phyloP scores from a whole-genome alignment of 2,329 filamentous ascomycete genomes.

The Akanthomyces lecanii region DNA sequence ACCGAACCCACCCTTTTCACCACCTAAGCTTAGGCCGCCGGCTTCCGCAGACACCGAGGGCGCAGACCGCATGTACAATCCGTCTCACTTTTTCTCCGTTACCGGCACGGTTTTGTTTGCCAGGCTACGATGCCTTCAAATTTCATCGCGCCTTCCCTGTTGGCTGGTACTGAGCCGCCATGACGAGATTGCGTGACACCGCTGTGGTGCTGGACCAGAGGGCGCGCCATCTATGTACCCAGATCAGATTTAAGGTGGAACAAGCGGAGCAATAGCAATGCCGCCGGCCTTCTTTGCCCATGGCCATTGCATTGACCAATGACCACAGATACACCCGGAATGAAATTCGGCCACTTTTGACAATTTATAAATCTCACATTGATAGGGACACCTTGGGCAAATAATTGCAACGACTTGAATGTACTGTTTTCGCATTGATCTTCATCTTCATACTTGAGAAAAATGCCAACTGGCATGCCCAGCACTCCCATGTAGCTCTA shows the following conservation, averaged over 20 bases:
- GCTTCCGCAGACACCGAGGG: conserved; percentile 10
- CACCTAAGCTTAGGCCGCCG: conserved; percentile 3
- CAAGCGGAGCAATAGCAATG: neutral
- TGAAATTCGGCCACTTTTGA: too few relatives aligned
- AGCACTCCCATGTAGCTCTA: neutral
- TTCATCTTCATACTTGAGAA: neutral
- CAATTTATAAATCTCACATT: too few relatives aligned
- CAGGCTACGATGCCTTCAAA: neutral
- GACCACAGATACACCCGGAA: too few relatives aligned
- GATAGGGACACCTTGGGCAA: too few relatives aligned
- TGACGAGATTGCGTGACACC: neutral
- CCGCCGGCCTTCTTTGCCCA: neutral
- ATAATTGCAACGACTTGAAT: neutral
- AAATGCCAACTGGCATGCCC: neutral
- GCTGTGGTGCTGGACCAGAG: neutral
- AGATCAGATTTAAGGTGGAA: conserved; percentile 5
- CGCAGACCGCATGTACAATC: neutral
- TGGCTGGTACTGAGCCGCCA: neutral
- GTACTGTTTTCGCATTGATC: neutral
- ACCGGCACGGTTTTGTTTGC: neutral
- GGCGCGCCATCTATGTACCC: conserved; percentile 5
- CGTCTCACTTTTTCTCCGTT: conserved; percentile 3
- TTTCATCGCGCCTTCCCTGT: neutral
- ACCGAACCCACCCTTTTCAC: neutral
- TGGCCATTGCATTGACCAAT: too few relatives aligned